Percentiles rank a stretch among this genome's conserved stretches.
Evolutionary conservation across 1,284 basidiomycete genomes (phyloP).

Genomic region (Agroathelia rolfsii): DNA sequence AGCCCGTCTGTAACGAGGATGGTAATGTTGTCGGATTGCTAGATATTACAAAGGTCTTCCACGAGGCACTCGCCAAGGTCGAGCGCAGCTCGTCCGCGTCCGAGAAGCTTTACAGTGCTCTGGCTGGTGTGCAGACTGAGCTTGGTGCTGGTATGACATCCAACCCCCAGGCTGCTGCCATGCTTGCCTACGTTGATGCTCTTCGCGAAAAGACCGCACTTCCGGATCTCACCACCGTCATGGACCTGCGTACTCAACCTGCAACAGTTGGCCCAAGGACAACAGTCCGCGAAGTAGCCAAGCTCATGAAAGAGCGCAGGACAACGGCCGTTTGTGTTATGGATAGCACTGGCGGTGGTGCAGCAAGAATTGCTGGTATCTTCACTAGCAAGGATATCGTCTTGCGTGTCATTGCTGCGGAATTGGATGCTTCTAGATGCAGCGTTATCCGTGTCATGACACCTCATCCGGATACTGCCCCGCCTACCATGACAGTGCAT

Average conservation of each 20-base stretch:
- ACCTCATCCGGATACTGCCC: constrained; percentile 94
- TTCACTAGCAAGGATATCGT: constrained; percentile 99
- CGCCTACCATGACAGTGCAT: constrained; percentile 86
- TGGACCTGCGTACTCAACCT: constrained; percentile 90
- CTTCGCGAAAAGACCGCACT: constrained; percentile 93
- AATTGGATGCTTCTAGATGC: constrained; percentile 86
- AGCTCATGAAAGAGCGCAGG: constrained; percentile 92
- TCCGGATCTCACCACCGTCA: constrained; percentile 89
- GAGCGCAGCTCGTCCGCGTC: constrained; percentile 96
- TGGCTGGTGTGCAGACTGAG: constrained; percentile 96
- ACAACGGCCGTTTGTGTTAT: constrained; percentile 99
- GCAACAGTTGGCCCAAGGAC: constrained; percentile 95
- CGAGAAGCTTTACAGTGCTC: constrained; percentile 91
- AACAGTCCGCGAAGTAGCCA: constrained; percentile 92
- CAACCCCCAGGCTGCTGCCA: constrained; percentile 87
- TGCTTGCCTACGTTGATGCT: constrained; percentile 95
- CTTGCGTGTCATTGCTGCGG: constrained; percentile 96
- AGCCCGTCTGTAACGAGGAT: constrained; percentile 98
- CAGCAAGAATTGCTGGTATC: constrained; percentile 87
- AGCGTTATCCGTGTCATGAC: constrained; percentile 99
- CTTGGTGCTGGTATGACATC: constrained; percentile 70
- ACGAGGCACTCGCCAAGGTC: constrained; percentile 97
- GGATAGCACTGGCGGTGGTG: constrained; percentile 55
- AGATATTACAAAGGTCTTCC: constrained; percentile 99
- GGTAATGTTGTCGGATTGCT: constrained; percentile 97